Percentiles rank a stretch among this genome's conserved stretches.
Conservation (phyloP, 1,284 basidiomycete species). For the Earliella scabrosa region DNA sequence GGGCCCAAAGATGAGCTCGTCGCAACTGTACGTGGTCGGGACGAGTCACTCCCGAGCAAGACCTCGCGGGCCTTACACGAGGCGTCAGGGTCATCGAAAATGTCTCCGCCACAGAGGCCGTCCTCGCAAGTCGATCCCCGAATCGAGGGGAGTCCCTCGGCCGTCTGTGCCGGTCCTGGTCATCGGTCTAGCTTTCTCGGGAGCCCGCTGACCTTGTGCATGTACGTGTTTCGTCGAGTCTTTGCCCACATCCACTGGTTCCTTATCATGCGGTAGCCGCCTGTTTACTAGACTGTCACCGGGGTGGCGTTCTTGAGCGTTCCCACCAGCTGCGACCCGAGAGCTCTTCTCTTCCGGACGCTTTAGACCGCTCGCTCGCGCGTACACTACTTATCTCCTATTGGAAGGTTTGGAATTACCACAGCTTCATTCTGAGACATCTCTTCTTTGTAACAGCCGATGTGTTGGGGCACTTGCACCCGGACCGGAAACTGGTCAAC, state of each 20-base stretch:
- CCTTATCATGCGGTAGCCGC: conserved; percentile 7
- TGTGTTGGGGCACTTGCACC: conserved; percentile 6
- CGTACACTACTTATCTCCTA: conserved; percentile 11
- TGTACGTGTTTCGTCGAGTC: background rate
- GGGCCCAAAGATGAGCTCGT: background rate
- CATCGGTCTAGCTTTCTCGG: conserved; percentile 9
- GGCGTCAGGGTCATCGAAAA: background rate
- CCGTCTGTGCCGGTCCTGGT: conserved; percentile 1
- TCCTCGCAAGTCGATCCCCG: background rate
- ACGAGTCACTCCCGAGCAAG: conserved; percentile 4
- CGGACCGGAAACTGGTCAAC: background rate
- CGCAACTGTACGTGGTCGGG: background rate
- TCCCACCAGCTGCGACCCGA: conserved; percentile 7
- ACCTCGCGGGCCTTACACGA: conserved; percentile 3
- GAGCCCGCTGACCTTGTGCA: conserved; percentile 3
- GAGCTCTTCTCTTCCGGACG: conserved; percentile 12
- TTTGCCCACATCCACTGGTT: background rate
- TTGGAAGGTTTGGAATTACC: conserved; percentile 9
- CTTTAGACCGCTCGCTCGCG: conserved; percentile 5
- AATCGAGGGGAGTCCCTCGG: conserved; percentile 9
- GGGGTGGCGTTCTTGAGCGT: conserved; percentile 9
- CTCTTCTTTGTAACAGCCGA: conserved; percentile 2
- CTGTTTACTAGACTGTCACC: conserved; percentile 4
- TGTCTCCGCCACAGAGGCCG: background rate
- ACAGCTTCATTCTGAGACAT: background rate